These are phyloP conservation scores for Sarcodon sp. DNA, from an alignment of 768 basidiomycete genomes.

Conservation along the genomic window DNA sequence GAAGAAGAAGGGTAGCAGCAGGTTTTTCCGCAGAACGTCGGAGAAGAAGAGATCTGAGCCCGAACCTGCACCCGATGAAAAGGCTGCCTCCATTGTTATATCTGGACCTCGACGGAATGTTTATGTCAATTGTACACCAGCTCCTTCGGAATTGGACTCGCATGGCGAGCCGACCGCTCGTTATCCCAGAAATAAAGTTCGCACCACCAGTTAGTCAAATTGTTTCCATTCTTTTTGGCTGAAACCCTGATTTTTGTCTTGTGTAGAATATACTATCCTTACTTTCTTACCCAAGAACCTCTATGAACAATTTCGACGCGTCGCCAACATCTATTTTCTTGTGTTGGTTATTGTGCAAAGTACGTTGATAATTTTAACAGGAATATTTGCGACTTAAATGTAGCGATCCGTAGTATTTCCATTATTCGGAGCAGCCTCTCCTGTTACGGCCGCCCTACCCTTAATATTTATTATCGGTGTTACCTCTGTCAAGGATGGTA, in stretches of 20 bases:
- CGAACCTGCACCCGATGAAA: constrained; percentile 9
- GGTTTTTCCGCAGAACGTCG: constrained; percentile 37
- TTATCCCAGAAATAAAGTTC: constrained; percentile 90
- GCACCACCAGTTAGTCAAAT: constrained; percentile 69
- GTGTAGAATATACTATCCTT: constrained; percentile 74
- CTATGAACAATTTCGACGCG: constrained; percentile 86
- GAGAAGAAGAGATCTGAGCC: constrained; percentile 32
- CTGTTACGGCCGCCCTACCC: constrained; percentile 73
- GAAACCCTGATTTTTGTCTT: not conserved
- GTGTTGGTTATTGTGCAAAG: constrained; percentile 70
- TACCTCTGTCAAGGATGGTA: constrained; percentile 90
- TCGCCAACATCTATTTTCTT: constrained; percentile 91
- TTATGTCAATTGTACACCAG: constrained; percentile 66
- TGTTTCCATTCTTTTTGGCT: not conserved
- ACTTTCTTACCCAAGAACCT: constrained; percentile 92
- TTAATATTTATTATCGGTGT: constrained; percentile 77
- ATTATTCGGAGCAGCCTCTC: constrained; percentile 80
- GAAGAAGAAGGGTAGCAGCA: constrained; percentile 27
- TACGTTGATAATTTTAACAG: constrained; percentile 18
- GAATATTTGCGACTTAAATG: constrained; percentile 6
- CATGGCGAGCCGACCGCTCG: constrained; percentile 65
- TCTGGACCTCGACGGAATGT: constrained; percentile 55
- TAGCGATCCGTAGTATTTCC: constrained; percentile 51
- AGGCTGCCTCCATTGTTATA: constrained; percentile 19
- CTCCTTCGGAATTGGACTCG: constrained; percentile 49